These are phyloP conservation scores for Monosporascus ibericus DNA, from an alignment of 2,329 filamentous ascomycete species.

Conservation along the genomic window DNA sequence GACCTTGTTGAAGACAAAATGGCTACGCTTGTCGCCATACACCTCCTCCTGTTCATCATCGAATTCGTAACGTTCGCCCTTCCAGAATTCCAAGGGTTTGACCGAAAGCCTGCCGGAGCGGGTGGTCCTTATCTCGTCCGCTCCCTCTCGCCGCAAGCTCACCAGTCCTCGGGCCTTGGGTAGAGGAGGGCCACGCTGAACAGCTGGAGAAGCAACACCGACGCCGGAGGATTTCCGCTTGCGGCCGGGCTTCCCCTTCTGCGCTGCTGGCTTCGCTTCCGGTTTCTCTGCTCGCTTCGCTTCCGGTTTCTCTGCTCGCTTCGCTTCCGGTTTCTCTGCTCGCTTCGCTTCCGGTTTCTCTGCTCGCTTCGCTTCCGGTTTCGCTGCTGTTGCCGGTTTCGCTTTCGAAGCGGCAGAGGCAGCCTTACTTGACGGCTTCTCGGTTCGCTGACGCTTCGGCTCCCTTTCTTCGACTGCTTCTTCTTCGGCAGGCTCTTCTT, in stretches of 20 bases:
- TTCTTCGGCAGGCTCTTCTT: slow-evolving; percentile 8
- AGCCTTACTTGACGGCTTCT: slow-evolving; percentile 14
- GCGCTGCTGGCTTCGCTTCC: slow-evolving; percentile 18
- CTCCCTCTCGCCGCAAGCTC: slow-evolving; percentile 42
- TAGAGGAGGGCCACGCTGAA: slow-evolving; percentile 50
- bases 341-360: slow-evolving; percentile 13
- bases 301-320: too few species aligned
- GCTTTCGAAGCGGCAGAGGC: slow-evolving; percentile 14
- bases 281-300: slow-evolving; percentile 11
- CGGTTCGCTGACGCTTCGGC: slow-evolving; percentile 19
- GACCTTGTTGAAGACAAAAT: slow-evolving; percentile 62
- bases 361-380: slow-evolving; percentile 13
- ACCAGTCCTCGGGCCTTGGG: slow-evolving; percentile 50
- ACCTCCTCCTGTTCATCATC: slow-evolving; percentile 51
- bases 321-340: slow-evolving; percentile 12
- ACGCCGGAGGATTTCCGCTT: slow-evolving; percentile 34
- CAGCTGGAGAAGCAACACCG: slow-evolving; percentile 38
- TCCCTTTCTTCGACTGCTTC: slow-evolving; percentile 13
- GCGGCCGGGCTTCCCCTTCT: slow-evolving; percentile 25
- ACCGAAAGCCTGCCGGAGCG: slow-evolving; percentile 75
- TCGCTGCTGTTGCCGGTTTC: slow-evolving; percentile 13
- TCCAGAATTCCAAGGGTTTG: slow-evolving; percentile 78
- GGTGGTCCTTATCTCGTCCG: slow-evolving; percentile 51
- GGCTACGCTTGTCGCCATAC: slow-evolving; percentile 31
- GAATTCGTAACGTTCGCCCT: slow-evolving; percentile 72